These are phyloP conservation scores for Mycena filopes DNA, from an alignment of 768 basidiomycete species.

Conservation along the genomic window DNA sequence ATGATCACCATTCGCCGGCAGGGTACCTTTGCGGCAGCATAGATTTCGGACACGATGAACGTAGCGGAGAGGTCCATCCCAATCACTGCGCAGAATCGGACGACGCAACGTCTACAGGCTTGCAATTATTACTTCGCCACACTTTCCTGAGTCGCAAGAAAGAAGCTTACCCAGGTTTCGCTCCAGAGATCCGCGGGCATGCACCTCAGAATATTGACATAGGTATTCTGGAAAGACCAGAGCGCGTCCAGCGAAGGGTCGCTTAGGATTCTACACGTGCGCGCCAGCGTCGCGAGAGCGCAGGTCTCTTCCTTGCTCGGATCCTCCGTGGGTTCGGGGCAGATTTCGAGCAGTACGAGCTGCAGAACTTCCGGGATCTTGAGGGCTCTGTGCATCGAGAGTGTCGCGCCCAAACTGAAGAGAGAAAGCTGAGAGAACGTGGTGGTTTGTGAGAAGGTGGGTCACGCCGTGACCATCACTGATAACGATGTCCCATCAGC, in stretches of 20 bases:
- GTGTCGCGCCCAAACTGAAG: not conserved
- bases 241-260: not conserved
- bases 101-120: not conserved
- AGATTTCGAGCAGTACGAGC: not conserved
- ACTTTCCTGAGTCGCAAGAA: too few species aligned
- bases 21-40: not conserved
- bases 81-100: not conserved
- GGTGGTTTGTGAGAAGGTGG: too few species aligned
- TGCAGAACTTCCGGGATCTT: not conserved
- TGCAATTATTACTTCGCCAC: too few species aligned
- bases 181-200: not conserved
- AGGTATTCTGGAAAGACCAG: not conserved
- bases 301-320: not conserved
- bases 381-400: not conserved
- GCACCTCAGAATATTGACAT: not conserved
- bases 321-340: not conserved
- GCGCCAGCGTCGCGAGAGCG: not conserved
- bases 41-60: not conserved
- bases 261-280: not conserved
- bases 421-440: not conserved
- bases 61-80: not conserved
- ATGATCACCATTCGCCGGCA: not conserved
- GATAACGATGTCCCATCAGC: too few species aligned
- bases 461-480: too few species aligned
- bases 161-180: not conserved